A percentile compares a stretch with the other conserved stretches of the same genome.
Conservation (phyloP, 2,329 filamentous ascomycete genomes). For the Blastomyces percursus region DNA sequence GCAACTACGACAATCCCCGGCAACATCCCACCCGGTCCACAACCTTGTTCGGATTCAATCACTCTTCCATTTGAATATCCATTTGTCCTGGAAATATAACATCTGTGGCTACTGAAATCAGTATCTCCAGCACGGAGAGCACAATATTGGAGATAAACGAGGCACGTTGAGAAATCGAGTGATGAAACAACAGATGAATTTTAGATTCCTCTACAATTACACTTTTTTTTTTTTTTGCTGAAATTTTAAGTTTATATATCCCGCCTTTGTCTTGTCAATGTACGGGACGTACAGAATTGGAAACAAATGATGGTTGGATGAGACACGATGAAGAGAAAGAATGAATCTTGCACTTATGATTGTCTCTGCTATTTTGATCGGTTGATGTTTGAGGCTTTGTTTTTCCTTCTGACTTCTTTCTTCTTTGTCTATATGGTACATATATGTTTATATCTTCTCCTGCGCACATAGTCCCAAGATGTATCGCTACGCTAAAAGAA, state of each 20-base stretch:
- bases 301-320: not conserved
- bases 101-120: no score
- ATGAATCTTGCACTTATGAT: not conserved
- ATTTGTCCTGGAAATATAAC: no score
- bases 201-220: not conserved
- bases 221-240: not conserved
- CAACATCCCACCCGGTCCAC: no score
- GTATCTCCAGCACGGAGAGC: no score
- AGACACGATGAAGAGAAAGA: not conserved
- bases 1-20: no score
- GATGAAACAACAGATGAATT: not conserved
- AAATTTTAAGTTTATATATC: not conserved
- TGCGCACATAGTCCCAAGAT: no score
- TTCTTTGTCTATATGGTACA: no score
- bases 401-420: not conserved
- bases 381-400: not conserved
- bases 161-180: not conserved
- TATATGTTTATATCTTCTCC: no score
- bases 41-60: no score
- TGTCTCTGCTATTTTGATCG: not conserved
- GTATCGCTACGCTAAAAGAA: no score
- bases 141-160: not conserved
- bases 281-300: not conserved
- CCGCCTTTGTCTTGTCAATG: not conserved
- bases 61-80: no score